phyloP scores from a whole-genome alignment of 805 yeast genomes.

The Candida xyloterini region DNA sequence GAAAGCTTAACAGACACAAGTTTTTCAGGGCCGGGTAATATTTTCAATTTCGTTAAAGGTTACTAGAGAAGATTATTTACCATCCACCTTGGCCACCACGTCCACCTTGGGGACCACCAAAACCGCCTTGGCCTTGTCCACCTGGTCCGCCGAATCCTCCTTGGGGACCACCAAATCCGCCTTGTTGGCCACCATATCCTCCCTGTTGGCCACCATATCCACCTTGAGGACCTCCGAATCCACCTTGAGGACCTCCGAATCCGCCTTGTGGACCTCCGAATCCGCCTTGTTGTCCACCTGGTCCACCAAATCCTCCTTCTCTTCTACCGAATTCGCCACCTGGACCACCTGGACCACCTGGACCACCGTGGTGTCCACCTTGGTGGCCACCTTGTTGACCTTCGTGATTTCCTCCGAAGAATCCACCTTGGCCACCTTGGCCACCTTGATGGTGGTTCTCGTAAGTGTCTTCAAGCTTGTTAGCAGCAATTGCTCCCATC shows the following conservation, averaged over 20 bases:
- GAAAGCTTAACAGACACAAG: conserved; percentile 13
- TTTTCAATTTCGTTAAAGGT: no score
- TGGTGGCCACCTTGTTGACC: conserved; percentile 15
- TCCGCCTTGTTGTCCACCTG: no score
- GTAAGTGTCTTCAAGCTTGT: conserved; percentile 42
- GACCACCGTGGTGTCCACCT: conserved; percentile 10
- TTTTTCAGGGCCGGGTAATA: conserved; percentile 12
- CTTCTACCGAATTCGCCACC: neutral
- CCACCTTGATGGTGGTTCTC: conserved; percentile 29
- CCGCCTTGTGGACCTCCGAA: conserved; percentile 15
- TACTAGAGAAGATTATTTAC: neutral
- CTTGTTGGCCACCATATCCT: conserved; percentile 8
- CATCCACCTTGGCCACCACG: conserved; percentile 5
- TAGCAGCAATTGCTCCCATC: conserved; percentile 53
- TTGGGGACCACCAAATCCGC: neutral
- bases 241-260: conserved; percentile 9
- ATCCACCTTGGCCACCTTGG: conserved; percentile 18
- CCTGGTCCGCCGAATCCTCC: conserved; percentile 1
- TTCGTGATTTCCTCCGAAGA: neutral
- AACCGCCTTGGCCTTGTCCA: conserved; percentile 1
- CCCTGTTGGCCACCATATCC: conserved; percentile 6
- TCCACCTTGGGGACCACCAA: conserved; percentile 1
- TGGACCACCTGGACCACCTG: conserved; percentile 21
- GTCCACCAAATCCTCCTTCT: conserved; percentile 16
- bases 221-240: conserved; percentile 21